Percentiles rank a stretch among this genome's conserved stretches.
Conservation (phyloP, 306 rosid genomes). For the Acmispon strigosus region DNA sequence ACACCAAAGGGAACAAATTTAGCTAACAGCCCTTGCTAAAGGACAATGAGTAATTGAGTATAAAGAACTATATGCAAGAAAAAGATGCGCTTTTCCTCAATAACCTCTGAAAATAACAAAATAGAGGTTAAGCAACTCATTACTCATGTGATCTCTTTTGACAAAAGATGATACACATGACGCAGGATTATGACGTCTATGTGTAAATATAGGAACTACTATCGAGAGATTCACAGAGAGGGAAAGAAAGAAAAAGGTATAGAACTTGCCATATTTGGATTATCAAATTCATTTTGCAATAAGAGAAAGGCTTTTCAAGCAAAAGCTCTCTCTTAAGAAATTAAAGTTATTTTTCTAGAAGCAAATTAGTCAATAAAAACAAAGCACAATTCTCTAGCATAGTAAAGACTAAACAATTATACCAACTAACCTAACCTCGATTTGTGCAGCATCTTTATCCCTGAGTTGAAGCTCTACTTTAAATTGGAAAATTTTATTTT, state of each 20-base stretch:
- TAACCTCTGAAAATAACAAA: slow-evolving; percentile 23
- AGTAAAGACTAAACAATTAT: neutral
- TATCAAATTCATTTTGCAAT: neutral
- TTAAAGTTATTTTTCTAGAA: neutral
- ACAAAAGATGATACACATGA: slow-evolving; percentile 10
- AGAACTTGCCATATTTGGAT: neutral
- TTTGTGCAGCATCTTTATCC: neutral
- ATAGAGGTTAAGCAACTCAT: slow-evolving; percentile 21
- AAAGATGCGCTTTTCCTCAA: slow-evolving; percentile 30
- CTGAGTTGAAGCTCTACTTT: neutral
- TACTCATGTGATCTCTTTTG: slow-evolving; percentile 33
- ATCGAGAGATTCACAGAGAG: neutral
- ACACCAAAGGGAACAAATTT: slow-evolving; percentile 10
- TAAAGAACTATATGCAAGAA: slow-evolving; percentile 31
- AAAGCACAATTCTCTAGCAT: neutral
- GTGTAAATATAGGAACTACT: neutral
- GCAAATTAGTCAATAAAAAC: neutral
- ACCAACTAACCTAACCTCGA: neutral
- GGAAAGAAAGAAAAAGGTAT: neutral
- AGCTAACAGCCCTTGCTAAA: slow-evolving; percentile 17
- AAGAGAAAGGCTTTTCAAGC: neutral
- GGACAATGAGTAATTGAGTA: neutral
- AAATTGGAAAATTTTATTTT: neutral
- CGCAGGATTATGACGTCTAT: neutral
- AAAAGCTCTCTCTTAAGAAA: neutral